Conservation (phyloP, 345 rosid genomes). For the Gossypium bickii region DNA sequence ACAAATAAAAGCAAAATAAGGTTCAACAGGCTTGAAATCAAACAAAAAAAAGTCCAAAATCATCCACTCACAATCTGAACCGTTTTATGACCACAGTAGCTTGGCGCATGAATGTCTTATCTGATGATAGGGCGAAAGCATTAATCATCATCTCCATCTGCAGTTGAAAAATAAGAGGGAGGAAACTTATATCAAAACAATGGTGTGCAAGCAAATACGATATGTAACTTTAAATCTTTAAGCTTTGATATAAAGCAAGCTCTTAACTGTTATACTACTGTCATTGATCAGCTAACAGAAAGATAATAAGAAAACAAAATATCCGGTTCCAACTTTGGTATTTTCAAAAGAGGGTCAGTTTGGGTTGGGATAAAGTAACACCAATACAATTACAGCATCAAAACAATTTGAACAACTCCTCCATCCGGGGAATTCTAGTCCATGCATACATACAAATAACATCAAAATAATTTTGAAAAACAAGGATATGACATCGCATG, state of each 20-base stretch:
- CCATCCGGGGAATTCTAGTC: neutral
- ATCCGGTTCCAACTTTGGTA: neutral
- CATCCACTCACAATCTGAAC: neutral
- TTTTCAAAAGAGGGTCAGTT: neutral
- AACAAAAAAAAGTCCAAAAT: neutral
- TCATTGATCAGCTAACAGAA: neutral
- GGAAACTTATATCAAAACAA: neutral
- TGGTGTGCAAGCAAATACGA: neutral
- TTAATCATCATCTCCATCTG: slow-evolving; percentile 45
- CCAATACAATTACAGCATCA: too few relatives aligned
- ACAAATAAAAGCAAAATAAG: neutral
- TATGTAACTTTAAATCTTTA: neutral
- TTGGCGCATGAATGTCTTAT: slow-evolving; percentile 2
- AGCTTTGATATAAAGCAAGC: neutral
- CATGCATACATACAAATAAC: neutral
- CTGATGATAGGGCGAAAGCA: neutral
- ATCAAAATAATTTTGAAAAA: neutral
- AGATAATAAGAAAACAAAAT: neutral
- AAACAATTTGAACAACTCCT: too few relatives aligned
- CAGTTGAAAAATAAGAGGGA: neutral
- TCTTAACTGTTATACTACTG: neutral
- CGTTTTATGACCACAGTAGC: slow-evolving; percentile 13
- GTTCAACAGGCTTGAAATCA: neutral
- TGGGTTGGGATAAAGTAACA: neutral
- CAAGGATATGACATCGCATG: neutral